Conservation (phyloP, 1,284 basidiomycete species). For the Cryptococcus amylolentus region DNA sequence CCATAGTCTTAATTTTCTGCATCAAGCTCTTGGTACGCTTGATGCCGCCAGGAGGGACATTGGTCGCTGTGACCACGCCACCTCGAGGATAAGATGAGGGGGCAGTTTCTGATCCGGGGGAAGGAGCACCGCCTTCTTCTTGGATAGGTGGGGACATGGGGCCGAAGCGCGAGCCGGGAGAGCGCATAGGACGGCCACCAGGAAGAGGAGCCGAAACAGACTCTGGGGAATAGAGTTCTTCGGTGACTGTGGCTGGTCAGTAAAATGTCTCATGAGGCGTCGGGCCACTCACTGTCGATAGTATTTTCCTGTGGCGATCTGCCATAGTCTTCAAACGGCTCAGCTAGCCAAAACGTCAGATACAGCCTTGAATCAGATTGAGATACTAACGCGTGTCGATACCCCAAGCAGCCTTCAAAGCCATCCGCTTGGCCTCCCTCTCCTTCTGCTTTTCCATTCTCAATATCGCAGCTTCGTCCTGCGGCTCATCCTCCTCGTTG, state of each 20-base stretch:
- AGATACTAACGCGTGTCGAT: constrained; percentile 46
- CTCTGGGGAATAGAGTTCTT: constrained; percentile 21
- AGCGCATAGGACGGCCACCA: constrained; percentile 26
- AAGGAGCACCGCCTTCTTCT: constrained; percentile 18
- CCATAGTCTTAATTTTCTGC: constrained; percentile 52
- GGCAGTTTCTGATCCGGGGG: constrained; percentile 7
- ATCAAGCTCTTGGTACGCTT: constrained; percentile 51
- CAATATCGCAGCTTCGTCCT: constrained; percentile 33
- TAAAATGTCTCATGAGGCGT: background rate
- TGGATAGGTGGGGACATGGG: constrained; percentile 20
- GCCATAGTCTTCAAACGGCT: constrained; percentile 50
- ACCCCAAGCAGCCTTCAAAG: constrained; percentile 50
- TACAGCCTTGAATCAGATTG: background rate
- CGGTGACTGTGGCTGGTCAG: constrained; percentile 15
- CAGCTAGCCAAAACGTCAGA: constrained; percentile 24
- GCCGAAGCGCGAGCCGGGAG: constrained; percentile 31
- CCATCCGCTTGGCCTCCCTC: constrained; percentile 44
- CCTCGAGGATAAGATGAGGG: constrained; percentile 7
- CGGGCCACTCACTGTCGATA: constrained; percentile 24
- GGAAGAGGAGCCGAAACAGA: constrained; percentile 13
- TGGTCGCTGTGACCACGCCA: background rate
- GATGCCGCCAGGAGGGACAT: constrained; percentile 31
- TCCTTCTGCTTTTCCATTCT: constrained; percentile 39
- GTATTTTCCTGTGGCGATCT: constrained; percentile 38
- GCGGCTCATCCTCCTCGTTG: constrained; percentile 14